A percentile compares a stretch with the other conserved stretches of the same genome.
Evolutionary conservation across 1,284 basidiomycete genomes (phyloP).

Genomic region (Apiotrichum mycotoxinovorans): DNA sequence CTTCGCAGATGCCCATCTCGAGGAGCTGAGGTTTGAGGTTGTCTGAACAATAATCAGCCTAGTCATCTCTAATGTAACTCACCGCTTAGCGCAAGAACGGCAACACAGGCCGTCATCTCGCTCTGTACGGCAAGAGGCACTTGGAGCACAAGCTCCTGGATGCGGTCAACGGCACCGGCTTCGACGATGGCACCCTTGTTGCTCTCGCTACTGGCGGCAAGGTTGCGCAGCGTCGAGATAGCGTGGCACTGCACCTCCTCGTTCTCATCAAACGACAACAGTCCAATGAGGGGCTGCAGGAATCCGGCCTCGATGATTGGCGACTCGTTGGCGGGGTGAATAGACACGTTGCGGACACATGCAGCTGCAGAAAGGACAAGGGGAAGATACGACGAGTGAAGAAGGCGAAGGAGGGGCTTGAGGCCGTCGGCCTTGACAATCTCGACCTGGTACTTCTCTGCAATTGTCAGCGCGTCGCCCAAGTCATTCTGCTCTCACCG

Average conservation of each 20-base stretch:
- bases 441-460: conserved; percentile 98
- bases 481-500: conserved; percentile 57
- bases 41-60: conserved; percentile 55
- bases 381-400: conserved; percentile 97
- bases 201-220: conserved; percentile 95
- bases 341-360: conserved; percentile 98
- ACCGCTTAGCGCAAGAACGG: conserved; percentile 90
- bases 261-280: conserved; percentile 96
- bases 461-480: background rate
- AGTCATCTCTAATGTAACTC: conserved; percentile 16
- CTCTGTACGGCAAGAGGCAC: conserved; percentile 97
- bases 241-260: conserved; percentile 99
- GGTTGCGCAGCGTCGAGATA: conserved; percentile 95
- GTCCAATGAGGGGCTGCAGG: conserved; percentile 89
- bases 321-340: conserved; percentile 97
- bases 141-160: conserved; percentile 94
- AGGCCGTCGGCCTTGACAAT: conserved; percentile 96
- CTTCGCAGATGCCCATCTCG: conserved; percentile 98
- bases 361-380: conserved; percentile 97
- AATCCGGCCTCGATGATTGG: conserved; percentile 99
- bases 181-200: conserved; percentile 99
- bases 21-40: conserved; percentile 91
- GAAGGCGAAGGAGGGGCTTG: conserved; percentile 83
- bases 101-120: conserved; percentile 99
- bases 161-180: conserved; percentile 95